Percentiles rank a stretch among this genome's conserved stretches.
Conservation (phyloP, 148 eudicot species). For the Polygonum aviculare region DNA sequence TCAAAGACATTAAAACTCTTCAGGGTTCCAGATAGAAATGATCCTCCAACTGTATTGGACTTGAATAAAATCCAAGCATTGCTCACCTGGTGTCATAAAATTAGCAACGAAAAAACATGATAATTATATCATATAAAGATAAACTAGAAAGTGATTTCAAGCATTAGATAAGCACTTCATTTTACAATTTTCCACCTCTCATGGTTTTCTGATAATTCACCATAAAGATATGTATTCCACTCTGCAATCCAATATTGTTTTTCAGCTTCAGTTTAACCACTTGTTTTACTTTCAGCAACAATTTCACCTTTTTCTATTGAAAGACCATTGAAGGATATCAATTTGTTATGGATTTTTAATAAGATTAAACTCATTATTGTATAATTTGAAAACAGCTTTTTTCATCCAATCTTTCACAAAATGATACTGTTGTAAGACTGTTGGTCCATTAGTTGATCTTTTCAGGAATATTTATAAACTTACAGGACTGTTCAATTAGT, state of each 20-base stretch:
- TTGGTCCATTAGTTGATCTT: not conserved
- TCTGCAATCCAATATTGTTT: not conserved
- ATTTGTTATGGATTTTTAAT: not conserved
- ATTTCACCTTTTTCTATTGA: not conserved
- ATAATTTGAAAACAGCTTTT: not conserved
- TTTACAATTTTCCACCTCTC: not conserved
- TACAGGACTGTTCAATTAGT: not conserved
- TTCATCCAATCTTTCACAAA: not conserved
- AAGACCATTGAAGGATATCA: not conserved
- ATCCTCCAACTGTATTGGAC: conserved; percentile 61
- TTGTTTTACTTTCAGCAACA: not conserved
- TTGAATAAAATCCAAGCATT: conserved; percentile 84
- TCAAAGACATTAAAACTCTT: conserved; percentile 77
- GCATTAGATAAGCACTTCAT: not conserved
- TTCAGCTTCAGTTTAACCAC: not conserved
- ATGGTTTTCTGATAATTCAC: not conserved
- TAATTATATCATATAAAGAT: not conserved
- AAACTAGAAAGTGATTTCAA: not conserved
- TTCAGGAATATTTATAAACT: not conserved
- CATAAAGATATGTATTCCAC: not conserved
- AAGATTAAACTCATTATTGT: not conserved
- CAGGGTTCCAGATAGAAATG: conserved; percentile 74
- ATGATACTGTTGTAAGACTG: not conserved
- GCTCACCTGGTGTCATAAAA: conserved; percentile 40
- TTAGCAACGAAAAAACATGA: not conserved